Percentiles rank a stretch among this genome's conserved stretches.
Evolutionary conservation across 352 stramenopile genomes (phyloP).

Genomic region (Phytophthora europaea): DNA sequence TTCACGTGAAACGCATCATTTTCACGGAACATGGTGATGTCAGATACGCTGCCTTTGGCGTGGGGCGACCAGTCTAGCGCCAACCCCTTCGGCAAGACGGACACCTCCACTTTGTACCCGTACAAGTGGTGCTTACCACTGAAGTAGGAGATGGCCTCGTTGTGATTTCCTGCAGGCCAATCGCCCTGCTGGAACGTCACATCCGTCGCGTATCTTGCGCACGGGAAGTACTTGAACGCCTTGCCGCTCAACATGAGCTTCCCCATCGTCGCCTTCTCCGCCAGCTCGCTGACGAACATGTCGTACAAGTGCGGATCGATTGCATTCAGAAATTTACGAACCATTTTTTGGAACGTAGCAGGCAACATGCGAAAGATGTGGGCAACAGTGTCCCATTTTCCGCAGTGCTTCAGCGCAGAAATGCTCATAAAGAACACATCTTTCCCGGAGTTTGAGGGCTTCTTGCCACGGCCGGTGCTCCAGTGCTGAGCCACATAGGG

Average conservation of each 20-base stretch:
- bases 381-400: not conserved
- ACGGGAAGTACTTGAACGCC: constrained; percentile 1
- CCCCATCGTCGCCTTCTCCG: not conserved
- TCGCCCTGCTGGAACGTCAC: constrained; percentile 18
- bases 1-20: not conserved
- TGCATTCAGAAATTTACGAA: not conserved
- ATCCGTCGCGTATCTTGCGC: constrained; percentile 3
- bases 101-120: constrained; percentile 6
- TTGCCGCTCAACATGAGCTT: not conserved
- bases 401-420: not conserved
- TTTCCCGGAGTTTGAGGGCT: not conserved
- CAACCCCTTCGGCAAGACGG: not conserved
- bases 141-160: constrained; percentile 2
- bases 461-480: not conserved
- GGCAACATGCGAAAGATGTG: not conserved
- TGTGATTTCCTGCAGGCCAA: not conserved
- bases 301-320: not conserved
- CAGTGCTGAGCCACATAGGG: not conserved
- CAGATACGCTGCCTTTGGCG: not conserved
- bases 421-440: not conserved
- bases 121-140: not conserved
- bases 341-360: constrained; percentile 2
- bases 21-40: constrained; percentile 11
- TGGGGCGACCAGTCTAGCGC: not conserved
- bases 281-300: not conserved